Base-by-base conservation (phyloP, 257 asterid genomes). In the Paraleonurus japonicus region DNA sequence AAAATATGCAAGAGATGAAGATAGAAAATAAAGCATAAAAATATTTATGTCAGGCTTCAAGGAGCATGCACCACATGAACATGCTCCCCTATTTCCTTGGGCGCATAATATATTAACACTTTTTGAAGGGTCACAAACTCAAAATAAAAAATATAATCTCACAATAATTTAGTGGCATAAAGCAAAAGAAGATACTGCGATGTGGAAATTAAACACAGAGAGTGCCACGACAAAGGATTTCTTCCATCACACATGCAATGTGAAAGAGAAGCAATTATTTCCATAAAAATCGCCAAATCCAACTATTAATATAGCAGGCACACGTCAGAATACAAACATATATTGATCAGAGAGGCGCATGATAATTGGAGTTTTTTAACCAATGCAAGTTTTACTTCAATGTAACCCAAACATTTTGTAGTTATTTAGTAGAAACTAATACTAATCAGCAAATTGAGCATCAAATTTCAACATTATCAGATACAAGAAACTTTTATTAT, bases 21-120 rank as follows among this genome's bases (percentile, higher is more conserved):
- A 64, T 57, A 10, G 7, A 59, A 24, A 48, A 37, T n/a, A n/a
- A 33, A 67, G 32, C 16, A 12, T 23, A 22, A 5, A 26, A 58
- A 13, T 39, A 43, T 53, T 61, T 48, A 67, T 10, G 22, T 47
- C 66, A 65, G 68, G 72, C 6, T 35, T 32, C 37, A 4, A 57
- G 13, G 27, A 65, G 45, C 7, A 71, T 67, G 48, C 51, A 51
- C 66, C 71, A 79, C 4, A 24, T 7, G 66, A 45, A 23, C 71
- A 70, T 15, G 75, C 48, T 20, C 24, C n/a, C 28, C 39, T 16
- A 37, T 75, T 15, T 70, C 22, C 2, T 17, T 51, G 23, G 39
- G 39, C 39, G 39, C 5, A 32, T 32, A 32, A 32, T 32, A 32
- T 32, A 32, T 6, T 3, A 5, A 9, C 45, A 8, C 15, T 5